Conservation (phyloP, 768 basidiomycete genomes). For the Exidia glandulosa region DNA sequence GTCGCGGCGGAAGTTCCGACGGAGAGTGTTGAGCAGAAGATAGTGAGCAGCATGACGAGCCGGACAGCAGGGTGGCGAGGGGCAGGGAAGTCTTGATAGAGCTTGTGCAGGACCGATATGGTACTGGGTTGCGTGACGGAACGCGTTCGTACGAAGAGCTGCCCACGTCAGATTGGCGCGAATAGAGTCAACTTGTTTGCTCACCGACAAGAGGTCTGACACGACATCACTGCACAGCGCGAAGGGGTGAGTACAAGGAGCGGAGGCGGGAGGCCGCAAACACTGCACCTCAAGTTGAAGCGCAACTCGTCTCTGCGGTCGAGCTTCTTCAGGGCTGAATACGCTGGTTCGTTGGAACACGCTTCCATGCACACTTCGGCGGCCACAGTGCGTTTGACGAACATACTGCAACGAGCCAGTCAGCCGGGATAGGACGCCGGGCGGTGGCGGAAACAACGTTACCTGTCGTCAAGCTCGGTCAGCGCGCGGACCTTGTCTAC, state of each 20-base stretch:
- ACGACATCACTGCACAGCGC: slow-evolving; percentile 34
- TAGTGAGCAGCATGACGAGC: slow-evolving; percentile 60
- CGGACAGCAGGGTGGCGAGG: slow-evolving; percentile 43
- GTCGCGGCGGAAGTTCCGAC: background rate
- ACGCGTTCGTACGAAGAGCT: slow-evolving; percentile 64
- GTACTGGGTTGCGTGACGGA: slow-evolving; percentile 43
- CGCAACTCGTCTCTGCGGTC: slow-evolving; percentile 52
- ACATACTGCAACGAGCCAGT: slow-evolving; percentile 45
- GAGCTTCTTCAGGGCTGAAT: slow-evolving; percentile 54
- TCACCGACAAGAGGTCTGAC: slow-evolving; percentile 58
- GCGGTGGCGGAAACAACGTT: slow-evolving; percentile 13
- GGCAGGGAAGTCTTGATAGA: slow-evolving; percentile 59
- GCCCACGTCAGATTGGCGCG: background rate
- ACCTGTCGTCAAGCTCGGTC: slow-evolving; percentile 60
- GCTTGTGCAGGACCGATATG: slow-evolving; percentile 43
- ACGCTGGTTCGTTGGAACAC: slow-evolving; percentile 57
- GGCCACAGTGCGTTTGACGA: slow-evolving; percentile 71
- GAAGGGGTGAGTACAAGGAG: background rate
- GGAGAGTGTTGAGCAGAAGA: slow-evolving; percentile 33
- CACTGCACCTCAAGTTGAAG: slow-evolving; percentile 50
- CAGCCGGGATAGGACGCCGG: background rate
- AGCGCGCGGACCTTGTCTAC: slow-evolving; percentile 60
- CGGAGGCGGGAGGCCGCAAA: background rate
- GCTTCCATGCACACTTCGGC: slow-evolving; percentile 78
- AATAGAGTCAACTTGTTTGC: background rate